Evolutionary conservation across 441 rosid genomes (phyloP), one percentile per base, ranked within the genome.

Genomic region (Aquilaria agallochum): DNA sequence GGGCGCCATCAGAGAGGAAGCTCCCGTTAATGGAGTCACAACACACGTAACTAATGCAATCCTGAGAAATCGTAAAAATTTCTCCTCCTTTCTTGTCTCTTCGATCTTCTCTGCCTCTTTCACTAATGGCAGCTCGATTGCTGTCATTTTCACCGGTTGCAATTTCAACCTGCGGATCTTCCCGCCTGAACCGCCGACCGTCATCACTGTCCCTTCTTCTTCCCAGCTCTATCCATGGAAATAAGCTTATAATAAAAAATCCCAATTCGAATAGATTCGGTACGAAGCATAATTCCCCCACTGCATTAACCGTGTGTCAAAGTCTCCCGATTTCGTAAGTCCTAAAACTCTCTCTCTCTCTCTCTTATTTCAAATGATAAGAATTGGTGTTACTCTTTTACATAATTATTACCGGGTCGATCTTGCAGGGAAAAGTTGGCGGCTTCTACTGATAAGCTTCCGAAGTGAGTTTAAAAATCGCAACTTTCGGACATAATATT

Each of bases 321-420:
- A 86, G 83, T 63, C 89, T 86, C 61, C 90, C 96, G 3, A 83
- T 85, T 14, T 47, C 75, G 96, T 85, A 51, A 65, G 80, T 55
- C 63, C 58, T 32, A 53, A 3, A 34, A 15, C 61, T 55, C n/a
- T 42, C n/a, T 56, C 52, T 51, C 50, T 58, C 32, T 8, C 47
- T 14, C 31, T 20, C n/a, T 14, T 9, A 0, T 14, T 59, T 36
- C 5, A 10, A 7, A 14, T 47, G 30, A 64, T 62, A 27, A 40
- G 30, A 3, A 13, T 59, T 48, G 9, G 13, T 31, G n/a, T 11
- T 11, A 48, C 7, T 14, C 5, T 1, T 20, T 12, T 20, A 31
- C 12, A 48, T 57, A 32, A 55, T 12, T 9, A 27, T 60, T 27
- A 56, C 27, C 32, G 42, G 9, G 47, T 61, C 63, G 47, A 20